Conservation (phyloP, 139 green algal genomes). For the Coccomyxa sp. region DNA sequence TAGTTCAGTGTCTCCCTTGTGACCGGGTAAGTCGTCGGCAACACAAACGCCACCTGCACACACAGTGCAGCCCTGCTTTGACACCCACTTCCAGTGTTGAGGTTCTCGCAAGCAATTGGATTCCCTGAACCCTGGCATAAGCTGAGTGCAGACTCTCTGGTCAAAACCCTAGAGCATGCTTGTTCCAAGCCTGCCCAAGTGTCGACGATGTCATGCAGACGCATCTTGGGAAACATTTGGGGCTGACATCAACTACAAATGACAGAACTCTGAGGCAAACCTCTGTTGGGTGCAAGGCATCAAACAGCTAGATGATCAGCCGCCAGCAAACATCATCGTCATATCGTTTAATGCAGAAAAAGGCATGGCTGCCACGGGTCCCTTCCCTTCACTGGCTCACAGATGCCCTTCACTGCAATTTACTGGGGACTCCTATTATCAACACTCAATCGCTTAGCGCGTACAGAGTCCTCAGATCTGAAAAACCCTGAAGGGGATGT, state of each 20-base stretch:
- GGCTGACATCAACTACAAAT: neutral
- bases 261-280: neutral
- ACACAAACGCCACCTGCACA: constrained; percentile 28
- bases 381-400: neutral
- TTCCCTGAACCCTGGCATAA: neutral
- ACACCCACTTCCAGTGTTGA: neutral
- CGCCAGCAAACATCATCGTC: neutral
- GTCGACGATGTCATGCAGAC: neutral
- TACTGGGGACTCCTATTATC: too few relatives aligned
- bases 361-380: neutral
- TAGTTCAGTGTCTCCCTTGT: constrained; percentile 46
- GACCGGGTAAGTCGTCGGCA: constrained; percentile 39
- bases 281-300: neutral
- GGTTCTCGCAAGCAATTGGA: neutral
- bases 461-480: too few relatives aligned
- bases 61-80: neutral
- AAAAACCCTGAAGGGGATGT: neutral
- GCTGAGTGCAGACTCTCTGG: neutral
- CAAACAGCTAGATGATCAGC: neutral
- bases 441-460: too few relatives aligned
- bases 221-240: neutral
- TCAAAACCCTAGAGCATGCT: neutral
- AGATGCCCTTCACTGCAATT: neutral
- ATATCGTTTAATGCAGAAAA: neutral
- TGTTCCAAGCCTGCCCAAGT: neutral